phyloP scores from a whole-genome alignment of 129 eudicot genomes.

The Artemisia annua region DNA sequence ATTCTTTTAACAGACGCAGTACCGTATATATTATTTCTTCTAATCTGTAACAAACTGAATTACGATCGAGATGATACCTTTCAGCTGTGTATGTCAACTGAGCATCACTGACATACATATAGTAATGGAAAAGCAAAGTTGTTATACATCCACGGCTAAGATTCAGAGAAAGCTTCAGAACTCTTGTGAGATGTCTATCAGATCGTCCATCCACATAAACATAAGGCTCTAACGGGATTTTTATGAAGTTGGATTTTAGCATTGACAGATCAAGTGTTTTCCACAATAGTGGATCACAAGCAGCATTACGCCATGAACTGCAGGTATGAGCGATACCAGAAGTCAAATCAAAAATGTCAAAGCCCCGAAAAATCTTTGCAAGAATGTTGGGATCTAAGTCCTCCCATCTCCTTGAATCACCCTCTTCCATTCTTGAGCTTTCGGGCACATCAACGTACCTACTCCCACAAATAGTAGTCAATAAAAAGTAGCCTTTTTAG shows the following conservation, averaged over 20 bases:
- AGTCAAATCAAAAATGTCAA: conserved; percentile 48
- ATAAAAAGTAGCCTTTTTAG: background rate
- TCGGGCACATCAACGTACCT: conserved; percentile 19
- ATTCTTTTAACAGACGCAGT: background rate
- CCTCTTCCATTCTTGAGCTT: conserved; percentile 44
- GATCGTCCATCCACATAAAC: conserved; percentile 72
- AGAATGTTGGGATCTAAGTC: conserved; percentile 53
- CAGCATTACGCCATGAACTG: conserved; percentile 63
- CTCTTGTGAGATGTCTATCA: conserved; percentile 53
- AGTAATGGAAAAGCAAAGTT: conserved; percentile 62
- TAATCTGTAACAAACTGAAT: background rate
- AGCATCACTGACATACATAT: conserved; percentile 58
- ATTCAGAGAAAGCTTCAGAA: conserved; percentile 58
- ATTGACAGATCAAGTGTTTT: conserved; percentile 61
- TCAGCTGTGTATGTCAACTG: conserved; percentile 73
- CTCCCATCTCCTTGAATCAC: conserved; percentile 48
- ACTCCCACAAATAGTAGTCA: background rate
- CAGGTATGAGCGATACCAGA: conserved; percentile 52
- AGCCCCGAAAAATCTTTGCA: conserved; percentile 44
- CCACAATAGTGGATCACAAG: conserved; percentile 71
- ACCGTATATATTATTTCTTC: background rate
- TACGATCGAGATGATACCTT: conserved; percentile 42
- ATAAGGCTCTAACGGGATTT: conserved; percentile 62
- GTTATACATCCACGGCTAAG: conserved; percentile 51
- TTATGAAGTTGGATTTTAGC: conserved; percentile 57